Evolutionary conservation across 805 yeast genomes (phyloP).

Genomic region (Suhomyces sp.): DNA sequence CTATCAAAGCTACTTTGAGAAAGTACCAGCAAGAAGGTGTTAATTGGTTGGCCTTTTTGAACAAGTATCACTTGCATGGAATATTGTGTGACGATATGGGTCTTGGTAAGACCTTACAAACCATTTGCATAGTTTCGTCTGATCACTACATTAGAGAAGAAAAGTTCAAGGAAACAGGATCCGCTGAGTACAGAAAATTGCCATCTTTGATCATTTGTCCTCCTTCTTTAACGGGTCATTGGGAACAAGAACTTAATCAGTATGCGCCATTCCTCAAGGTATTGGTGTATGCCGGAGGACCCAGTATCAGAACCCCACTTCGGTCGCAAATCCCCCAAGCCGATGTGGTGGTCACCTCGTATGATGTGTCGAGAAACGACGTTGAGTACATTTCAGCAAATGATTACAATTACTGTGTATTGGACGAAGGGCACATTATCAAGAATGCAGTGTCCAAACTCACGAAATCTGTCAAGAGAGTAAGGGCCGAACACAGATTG

Average conservation of each 20-base stretch:
- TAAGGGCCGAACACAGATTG: constrained; percentile 84
- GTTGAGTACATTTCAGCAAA: constrained; percentile 54
- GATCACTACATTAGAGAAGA: constrained; percentile 86
- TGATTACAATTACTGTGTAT: constrained; percentile 88
- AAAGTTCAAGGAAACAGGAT: constrained; percentile 56
- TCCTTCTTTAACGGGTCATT: constrained; percentile 96
- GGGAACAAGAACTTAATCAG: constrained; percentile 93
- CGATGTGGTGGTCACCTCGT: constrained; percentile 92
- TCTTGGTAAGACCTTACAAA: constrained; percentile 92
- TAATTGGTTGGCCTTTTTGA: constrained; percentile 94
- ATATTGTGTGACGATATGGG: constrained; percentile 99
- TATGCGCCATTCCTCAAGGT: constrained; percentile 86
- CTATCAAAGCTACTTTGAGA: constrained; percentile 88
- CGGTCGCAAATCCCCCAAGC: constrained; percentile 49
- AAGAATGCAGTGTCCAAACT: constrained; percentile 87
- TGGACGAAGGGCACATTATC: constrained; percentile 97
- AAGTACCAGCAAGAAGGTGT: constrained; percentile 98
- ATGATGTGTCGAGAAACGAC: constrained; percentile 95
- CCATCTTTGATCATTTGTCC: constrained; percentile 93
- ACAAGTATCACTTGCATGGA: constrained; percentile 94
- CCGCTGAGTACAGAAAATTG: constrained; percentile 65
- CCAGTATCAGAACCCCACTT: constrained; percentile 60
- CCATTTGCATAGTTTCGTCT: constrained; percentile 94
- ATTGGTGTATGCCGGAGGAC: constrained; percentile 91
- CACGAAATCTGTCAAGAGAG: constrained; percentile 79